Evolutionary conservation across 148 eudicot genomes (phyloP), one percentile per base, ranked within the genome.

Genomic region (Tetragonia tetragonoides): DNA sequence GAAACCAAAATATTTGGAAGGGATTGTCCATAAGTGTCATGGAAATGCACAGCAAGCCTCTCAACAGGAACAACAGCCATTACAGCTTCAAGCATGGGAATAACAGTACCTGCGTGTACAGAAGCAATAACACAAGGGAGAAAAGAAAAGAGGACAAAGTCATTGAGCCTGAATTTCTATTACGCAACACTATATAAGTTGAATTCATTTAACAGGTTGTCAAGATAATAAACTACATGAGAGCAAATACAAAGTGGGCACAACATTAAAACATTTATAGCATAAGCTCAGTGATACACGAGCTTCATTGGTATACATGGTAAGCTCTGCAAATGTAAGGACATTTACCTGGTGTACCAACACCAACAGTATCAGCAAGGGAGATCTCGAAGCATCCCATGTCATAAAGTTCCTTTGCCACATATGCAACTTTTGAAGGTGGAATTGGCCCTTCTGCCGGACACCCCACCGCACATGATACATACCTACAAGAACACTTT

Each of bases 321-420:
- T 40, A 40, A 20, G 2, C 38, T 67, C 16, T n/a, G 51, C 41
- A 28, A 28, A 28, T 28, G 34, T 57, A 39, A 61, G 65, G 72
- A 51, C 62, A 81, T 81, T 28, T 90, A 94, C 98, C 98, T 61
- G 97, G 98, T 74, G 97, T 94, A 51, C 85, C 98, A 65, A 89
- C 88, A 61, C 98, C 98, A 49, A 86, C 85, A 14, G 98, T 95
- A 83, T 95, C 98, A 74, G 87, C 98, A 62, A 95, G 92, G 62
- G 97, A 95, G 79, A 95, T 92, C 83, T 95, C 97, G 66, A 84
- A 90, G 85, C 98, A 95, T 44, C 98, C 98, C 98, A 95, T 95
- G 66, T 92, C 87, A 80, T 89, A 85, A 54, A 95, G 96, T 77
- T 85, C 88, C 89, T 92, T 95, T 3, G 98, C 98, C 68, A 95